Evolutionary conservation across 129 eudicot species (phyloP).

Genomic region (Lactuca saligna): DNA sequence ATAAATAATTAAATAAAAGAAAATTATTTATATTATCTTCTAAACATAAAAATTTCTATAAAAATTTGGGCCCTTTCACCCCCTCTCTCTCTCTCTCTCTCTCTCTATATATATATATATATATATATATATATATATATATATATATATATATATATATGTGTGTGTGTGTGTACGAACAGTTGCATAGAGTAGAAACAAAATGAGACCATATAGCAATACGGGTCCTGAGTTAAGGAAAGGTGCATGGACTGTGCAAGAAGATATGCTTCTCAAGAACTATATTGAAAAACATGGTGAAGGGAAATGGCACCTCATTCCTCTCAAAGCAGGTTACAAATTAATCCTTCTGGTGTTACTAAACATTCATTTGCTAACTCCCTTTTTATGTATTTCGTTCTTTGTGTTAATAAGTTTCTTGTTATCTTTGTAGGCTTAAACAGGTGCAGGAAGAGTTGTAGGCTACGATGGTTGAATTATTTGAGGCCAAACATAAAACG

Average conservation of each 20-base stretch:
- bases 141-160: too few relatives aligned
- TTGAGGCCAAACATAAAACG: conserved; percentile 39
- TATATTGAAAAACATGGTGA: conserved; percentile 39
- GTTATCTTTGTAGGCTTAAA: conserved; percentile 33
- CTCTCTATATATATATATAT: too few relatives aligned
- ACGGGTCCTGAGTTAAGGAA: conserved; percentile 13
- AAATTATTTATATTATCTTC: too few relatives aligned
- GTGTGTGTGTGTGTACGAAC: background rate
- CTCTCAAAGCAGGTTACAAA: conserved; percentile 38
- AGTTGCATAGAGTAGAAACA: conserved; percentile 1
- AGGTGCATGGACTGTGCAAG: conserved; percentile 47
- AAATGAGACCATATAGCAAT: background rate
- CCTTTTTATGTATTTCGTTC: too few relatives aligned
- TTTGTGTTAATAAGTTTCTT: background rate
- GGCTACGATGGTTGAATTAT: conserved; percentile 45
- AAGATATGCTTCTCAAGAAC: conserved; percentile 36
- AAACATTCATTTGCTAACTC: too few relatives aligned
- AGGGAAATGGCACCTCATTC: conserved; percentile 53
- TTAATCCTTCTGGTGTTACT: background rate
- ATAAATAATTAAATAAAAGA: too few relatives aligned
- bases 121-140: too few relatives aligned
- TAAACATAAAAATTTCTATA: too few relatives aligned
- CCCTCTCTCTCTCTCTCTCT: too few relatives aligned
- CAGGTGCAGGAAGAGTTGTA: conserved; percentile 43
- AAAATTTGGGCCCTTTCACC: too few relatives aligned